Evolutionary conservation across 495 filamentous ascomycete genomes (phyloP).

Genomic region (Diplogelasinospora grovesii): DNA sequence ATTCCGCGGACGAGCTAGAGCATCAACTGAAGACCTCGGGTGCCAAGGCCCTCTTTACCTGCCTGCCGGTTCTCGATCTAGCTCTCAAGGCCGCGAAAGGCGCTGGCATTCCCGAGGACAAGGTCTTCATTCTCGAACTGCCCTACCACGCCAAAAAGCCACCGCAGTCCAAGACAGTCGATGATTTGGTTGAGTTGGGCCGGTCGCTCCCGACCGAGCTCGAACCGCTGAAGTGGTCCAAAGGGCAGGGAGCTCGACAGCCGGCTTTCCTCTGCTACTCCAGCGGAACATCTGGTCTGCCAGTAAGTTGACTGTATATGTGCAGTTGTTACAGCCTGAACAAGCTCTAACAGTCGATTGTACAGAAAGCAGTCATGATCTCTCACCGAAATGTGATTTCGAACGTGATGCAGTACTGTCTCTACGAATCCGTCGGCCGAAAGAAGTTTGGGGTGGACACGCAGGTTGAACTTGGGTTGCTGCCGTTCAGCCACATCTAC

Average conservation of each 20-base stretch:
- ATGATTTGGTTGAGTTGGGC: conserved; percentile 62
- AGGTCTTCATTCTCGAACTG: conserved; percentile 67
- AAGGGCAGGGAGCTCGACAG: conserved; percentile 69
- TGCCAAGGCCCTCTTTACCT: conserved; percentile 74
- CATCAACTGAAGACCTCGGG: conserved; percentile 73
- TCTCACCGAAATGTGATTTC: conserved; percentile 84
- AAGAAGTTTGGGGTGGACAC: conserved; percentile 38
- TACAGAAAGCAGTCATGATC: conserved; percentile 91
- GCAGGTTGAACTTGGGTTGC: conserved; percentile 62
- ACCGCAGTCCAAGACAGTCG: conserved; percentile 61
- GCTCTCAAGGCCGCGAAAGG: conserved; percentile 63
- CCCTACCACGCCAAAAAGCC: conserved; percentile 48
- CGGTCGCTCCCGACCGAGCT: conserved; percentile 51
- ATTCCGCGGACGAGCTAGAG: conserved; percentile 66
- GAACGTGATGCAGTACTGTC: conserved; percentile 61
- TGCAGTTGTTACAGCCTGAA: no score
- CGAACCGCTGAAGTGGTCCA: conserved; percentile 60
- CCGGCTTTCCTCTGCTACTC: conserved; percentile 86
- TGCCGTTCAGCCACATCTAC: conserved; percentile 87
- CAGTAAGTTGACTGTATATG: conserved; percentile 47
- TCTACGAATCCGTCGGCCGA: conserved; percentile 44
- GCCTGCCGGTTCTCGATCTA: conserved; percentile 62
- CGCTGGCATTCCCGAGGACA: conserved; percentile 61
- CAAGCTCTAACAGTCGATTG: conserved; percentile 5
- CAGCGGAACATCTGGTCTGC: conserved; percentile 80